Evolutionary conservation across 352 stramenopile species (phyloP), one percentile per base, ranked within the genome.

Genomic region (Phytopythium chamaehyphon): DNA sequence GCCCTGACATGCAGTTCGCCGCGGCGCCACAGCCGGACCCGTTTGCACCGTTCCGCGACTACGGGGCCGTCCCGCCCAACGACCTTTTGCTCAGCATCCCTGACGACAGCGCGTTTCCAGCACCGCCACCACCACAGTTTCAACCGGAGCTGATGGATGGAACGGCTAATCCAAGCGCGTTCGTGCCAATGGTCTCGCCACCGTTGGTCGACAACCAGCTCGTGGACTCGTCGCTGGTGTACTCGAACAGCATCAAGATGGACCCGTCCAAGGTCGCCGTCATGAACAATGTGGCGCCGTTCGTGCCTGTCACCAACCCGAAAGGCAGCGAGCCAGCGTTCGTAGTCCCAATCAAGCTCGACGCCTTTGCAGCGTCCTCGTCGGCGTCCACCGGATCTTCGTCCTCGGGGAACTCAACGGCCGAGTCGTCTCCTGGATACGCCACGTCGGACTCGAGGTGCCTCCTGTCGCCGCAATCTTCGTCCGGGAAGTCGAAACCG

Each of bases 341-440:
- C 28, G 47, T 31, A 6, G 44, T 57, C 21, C 23, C 50, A 11
- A 40, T 59, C 37, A 49, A 61, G 45, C 47, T 46, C 15, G 22
- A 59, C n/a, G 36, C 51, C 1, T 51, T 60, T 12, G 50, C 56
- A 18, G 44, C 50, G 15, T 49, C 64, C 8, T 43, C 51, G 15
- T 47, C 35, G 18, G 60, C 46, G 19, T 59, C 61, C n/a, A 66
- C 57, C 53, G 59, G 59, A 36, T 48, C 58, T 6, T 71, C 62
- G 22, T 71, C 58, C 1, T 71, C 62, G 18, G 54, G 46, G 0
- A 61, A 61, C 43, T 66, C 62, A 21, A 57, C 44, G 5, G 53
- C 56, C 15, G 56, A 44, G 21, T 62, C 57, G 37, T 70, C 62
- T 9, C 58, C 62, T 11, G 45, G 37, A 2, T 43, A 10, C 8